Base-by-base conservation (phyloP, 768 basidiomycete genomes). In the Boletus vermiculosoides region DNA sequence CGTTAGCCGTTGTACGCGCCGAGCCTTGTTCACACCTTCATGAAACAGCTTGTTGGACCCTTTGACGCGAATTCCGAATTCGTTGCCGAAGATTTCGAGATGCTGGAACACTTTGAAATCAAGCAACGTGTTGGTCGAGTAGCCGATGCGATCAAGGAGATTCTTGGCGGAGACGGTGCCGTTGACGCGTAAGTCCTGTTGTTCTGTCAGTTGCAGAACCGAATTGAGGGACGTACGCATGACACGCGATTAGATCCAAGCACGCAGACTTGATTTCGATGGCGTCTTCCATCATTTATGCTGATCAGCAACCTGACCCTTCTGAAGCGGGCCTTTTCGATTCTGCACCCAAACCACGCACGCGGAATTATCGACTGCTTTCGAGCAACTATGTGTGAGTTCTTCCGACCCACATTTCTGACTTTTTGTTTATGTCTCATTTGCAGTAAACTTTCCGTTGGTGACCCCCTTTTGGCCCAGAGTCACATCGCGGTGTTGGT, bases 261-360 rank as follows among this genome's bases (percentile, higher is more conserved):
- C 80, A 80, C 48, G 80, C 88, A 0, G 75, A 89, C 49, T 60
- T 91, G 11, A 77, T 89, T 39, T 80, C 86, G 1, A 78, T 83
- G 70, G 77, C 85, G 2, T 81, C 89, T 0, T 92, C 93, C 0
- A 77, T 93, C 28, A 76, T 97, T 20, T 82, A 90, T 1, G 74
- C 85, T 0, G 84, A 85, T 52, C 86, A 86, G 58, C 78, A 82
- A 12, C 87, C 87, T 6, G 91, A 92, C 62, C 86, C 81, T 31
- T 90, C 83, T 52, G 86, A 88, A 59, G 77, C 73, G 20, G 89
- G 89, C 8, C 74, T 92, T 20, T 89, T 92, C 66, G 86, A 90
- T 64, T 74, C 82, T 3, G 82, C 83, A 1, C 80, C 76, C 12
- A 76, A 78, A 45, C 80, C 88, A 8, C 77, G 94, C 34, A 78